A percentile compares a stretch with the other conserved stretches of the same genome.
Evolutionary conservation across 139 green algal genomes (phyloP).

Genomic region (Chlorella sp.): DNA sequence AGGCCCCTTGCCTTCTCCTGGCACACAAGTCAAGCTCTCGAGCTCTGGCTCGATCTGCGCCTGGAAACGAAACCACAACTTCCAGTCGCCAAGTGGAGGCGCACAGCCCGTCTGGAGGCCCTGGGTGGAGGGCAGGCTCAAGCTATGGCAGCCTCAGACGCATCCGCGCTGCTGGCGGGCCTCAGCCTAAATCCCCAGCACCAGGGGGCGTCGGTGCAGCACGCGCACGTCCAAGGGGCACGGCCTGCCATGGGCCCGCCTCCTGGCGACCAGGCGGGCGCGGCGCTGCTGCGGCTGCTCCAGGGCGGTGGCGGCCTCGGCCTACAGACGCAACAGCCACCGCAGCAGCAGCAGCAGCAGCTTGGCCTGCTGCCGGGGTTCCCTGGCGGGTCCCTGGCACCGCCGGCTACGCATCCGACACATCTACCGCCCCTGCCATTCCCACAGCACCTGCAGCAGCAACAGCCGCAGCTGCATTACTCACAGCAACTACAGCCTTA

Average conservation of each 20-base stretch:
- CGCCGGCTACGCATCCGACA: background rate
- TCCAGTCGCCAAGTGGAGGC: too few relatives aligned
- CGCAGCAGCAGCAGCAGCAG: background rate
- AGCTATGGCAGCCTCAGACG: too few relatives aligned
- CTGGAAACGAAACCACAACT: too few relatives aligned
- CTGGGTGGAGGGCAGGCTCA: too few relatives aligned
- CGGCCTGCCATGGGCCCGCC: too few relatives aligned
- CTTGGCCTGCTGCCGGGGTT: background rate
- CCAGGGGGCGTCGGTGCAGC: background rate
- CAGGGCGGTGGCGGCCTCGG: background rate
- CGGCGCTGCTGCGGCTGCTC: conserved; percentile 11
- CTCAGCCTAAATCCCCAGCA: background rate
- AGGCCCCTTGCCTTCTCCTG: too few relatives aligned
- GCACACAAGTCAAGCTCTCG: too few relatives aligned
- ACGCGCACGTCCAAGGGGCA: too few relatives aligned
- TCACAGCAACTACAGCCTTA: conserved; percentile 20
- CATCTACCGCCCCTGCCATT: background rate
- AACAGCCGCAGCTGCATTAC: conserved; percentile 26
- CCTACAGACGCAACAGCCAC: background rate
- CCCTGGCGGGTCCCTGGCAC: background rate
- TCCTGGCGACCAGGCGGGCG: too few relatives aligned
- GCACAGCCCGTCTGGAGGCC: too few relatives aligned
- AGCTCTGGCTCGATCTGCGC: too few relatives aligned
- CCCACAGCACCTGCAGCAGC: conserved; percentile 9
- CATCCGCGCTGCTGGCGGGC: too few relatives aligned